phyloP scores from a whole-genome alignment of 1,284 basidiomycete genomes.

The Ganoderma sinense region DNA sequence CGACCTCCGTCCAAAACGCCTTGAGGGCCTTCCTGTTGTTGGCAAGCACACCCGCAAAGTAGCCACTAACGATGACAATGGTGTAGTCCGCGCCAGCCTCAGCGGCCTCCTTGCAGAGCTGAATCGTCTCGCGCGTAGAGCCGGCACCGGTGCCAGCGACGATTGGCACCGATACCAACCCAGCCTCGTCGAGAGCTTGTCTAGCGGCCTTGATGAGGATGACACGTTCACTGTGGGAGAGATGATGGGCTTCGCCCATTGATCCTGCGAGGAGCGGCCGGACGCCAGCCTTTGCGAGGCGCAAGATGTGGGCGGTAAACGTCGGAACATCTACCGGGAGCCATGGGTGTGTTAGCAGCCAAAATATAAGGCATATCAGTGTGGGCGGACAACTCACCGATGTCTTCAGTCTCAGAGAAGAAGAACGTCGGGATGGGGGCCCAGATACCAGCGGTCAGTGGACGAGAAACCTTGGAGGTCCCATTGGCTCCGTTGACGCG shows the following conservation, averaged over 20 bases:
- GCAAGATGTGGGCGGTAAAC: constrained; percentile 78
- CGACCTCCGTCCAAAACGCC: constrained; percentile 78
- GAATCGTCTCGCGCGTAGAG: constrained; percentile 82
- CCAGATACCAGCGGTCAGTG: constrained; percentile 79
- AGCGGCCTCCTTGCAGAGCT: constrained; percentile 77
- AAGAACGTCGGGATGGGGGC: constrained; percentile 90
- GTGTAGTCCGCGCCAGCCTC: constrained; percentile 83
- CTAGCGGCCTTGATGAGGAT: constrained; percentile 75
- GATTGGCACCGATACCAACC: constrained; percentile 66
- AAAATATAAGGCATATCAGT: background rate
- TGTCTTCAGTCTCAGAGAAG: constrained; percentile 74
- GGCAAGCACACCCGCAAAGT: constrained; percentile 80
- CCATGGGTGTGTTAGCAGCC: background rate
- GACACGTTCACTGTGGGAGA: constrained; percentile 76
- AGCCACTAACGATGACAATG: constrained; percentile 86
- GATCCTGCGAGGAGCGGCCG: constrained; percentile 83
- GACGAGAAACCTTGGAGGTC: constrained; percentile 44
- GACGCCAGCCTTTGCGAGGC: constrained; percentile 75
- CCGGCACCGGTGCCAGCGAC: constrained; percentile 85
- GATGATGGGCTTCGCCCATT: constrained; percentile 84
- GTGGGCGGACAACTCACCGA: constrained; percentile 60
- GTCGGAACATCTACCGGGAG: constrained; percentile 67
- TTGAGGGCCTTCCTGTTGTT: constrained; percentile 74
- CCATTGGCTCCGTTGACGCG: constrained; percentile 30
- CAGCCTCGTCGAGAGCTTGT: constrained; percentile 72